Percentiles rank a stretch among this genome's conserved stretches.
phyloP scores from a whole-genome alignment of 108 stramenopile species.

The Nitzschia inconspicua region DNA sequence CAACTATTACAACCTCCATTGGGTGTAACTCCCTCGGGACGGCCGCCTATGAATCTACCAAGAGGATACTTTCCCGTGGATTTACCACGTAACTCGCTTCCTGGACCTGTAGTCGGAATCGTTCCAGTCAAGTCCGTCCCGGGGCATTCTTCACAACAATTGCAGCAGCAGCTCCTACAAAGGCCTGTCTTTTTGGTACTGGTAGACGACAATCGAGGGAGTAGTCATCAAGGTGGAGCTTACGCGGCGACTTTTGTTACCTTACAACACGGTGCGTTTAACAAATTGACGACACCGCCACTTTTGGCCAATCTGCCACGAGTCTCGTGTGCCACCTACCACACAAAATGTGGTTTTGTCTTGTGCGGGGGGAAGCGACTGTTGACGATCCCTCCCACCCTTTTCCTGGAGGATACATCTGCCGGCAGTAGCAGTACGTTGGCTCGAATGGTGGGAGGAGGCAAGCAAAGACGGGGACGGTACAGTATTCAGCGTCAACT shows the following conservation, averaged over 20 bases:
- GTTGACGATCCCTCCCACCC: slow-evolving; percentile 11
- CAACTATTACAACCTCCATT: slow-evolving; percentile 18
- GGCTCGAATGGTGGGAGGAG: not conserved
- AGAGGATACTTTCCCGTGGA: slow-evolving; percentile 40
- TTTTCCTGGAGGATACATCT: slow-evolving; percentile 23
- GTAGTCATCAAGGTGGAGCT: slow-evolving; percentile 34
- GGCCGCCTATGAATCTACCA: slow-evolving; percentile 19
- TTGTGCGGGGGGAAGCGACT: slow-evolving; percentile 61
- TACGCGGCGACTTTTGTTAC: slow-evolving; percentile 60
- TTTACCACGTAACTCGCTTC: slow-evolving; percentile 23
- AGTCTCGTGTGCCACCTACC: slow-evolving; percentile 63
- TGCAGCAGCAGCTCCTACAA: not conserved
- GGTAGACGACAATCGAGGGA: slow-evolving; percentile 76
- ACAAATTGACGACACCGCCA: slow-evolving; percentile 25
- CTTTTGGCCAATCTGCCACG: slow-evolving; percentile 33
- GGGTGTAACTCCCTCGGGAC: slow-evolving; percentile 34
- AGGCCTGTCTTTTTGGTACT: slow-evolving; percentile 68
- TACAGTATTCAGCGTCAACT: not conserved
- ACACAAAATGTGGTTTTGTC: slow-evolving; percentile 59
- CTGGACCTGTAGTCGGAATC: slow-evolving; percentile 26
- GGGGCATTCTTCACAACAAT: not conserved
- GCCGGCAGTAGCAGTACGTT: not conserved
- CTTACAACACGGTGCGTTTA: slow-evolving; percentile 63
- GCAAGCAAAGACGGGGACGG: not conserved
- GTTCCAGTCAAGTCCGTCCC: slow-evolving; percentile 8